A percentile compares a stretch with the other conserved stretches of the same genome.
phyloP scores from a whole-genome alignment of 305 asterid species.

The Fraxinus floribunda region DNA sequence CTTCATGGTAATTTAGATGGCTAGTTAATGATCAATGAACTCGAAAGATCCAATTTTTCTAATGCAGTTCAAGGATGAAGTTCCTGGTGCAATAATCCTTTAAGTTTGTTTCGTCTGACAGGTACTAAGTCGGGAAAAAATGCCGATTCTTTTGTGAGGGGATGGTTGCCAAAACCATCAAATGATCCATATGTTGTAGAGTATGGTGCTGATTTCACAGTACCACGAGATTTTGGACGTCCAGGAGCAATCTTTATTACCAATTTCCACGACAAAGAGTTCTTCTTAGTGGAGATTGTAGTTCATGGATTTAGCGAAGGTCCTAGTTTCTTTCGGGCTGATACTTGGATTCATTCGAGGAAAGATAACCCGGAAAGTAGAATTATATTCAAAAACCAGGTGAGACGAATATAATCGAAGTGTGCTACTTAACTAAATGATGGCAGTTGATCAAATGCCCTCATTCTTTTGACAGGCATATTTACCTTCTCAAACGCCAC shows the following conservation, averaged over 20 bases:
- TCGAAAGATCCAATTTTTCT: neutral
- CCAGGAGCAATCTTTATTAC: conserved; percentile 74
- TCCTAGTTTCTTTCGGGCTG: conserved; percentile 56
- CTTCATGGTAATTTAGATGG: neutral
- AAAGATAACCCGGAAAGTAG: conserved; percentile 63
- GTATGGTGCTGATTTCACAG: conserved; percentile 54
- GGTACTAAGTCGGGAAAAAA: conserved; percentile 64
- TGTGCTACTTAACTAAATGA: neutral
- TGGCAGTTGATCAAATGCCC: neutral
- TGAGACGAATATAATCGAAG: conserved; percentile 5
- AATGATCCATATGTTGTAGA: conserved; percentile 55
- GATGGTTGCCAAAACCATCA: conserved; percentile 61
- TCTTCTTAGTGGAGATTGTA: conserved; percentile 59
- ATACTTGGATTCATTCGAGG: conserved; percentile 77
- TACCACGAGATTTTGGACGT: conserved; percentile 61
- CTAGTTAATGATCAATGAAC: neutral
- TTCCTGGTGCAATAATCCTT: neutral
- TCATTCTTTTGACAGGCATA: conserved; percentile 42
- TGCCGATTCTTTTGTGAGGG: conserved; percentile 63
- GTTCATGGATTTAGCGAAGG: conserved; percentile 63
- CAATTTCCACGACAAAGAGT: conserved; percentile 68
- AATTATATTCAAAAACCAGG: conserved; percentile 75
- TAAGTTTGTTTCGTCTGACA: conserved; percentile 22
- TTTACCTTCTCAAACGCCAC: conserved; percentile 72
- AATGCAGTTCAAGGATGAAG: neutral